These are phyloP conservation scores for Dorcoceras hygrometricum DNA, from an alignment of 257 asterid genomes.

Conservation along the genomic window DNA sequence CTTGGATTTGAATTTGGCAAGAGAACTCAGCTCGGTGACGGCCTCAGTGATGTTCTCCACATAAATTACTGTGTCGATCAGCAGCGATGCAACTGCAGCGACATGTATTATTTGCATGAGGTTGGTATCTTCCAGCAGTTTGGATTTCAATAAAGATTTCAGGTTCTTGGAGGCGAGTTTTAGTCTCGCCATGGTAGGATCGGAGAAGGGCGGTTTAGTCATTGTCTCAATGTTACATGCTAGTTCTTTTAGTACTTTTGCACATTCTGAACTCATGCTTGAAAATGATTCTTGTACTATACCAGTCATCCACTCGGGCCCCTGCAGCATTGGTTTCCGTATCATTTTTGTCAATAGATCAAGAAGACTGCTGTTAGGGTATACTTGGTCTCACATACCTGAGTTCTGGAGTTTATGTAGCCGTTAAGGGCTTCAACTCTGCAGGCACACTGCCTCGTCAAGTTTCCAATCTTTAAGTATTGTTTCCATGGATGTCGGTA, in stretches of 20 bases:
- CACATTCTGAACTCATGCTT: conserved; percentile 56
- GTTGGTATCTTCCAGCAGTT: conserved; percentile 34
- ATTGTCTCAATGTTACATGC: conserved; percentile 46
- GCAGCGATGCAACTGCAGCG: conserved; percentile 55
- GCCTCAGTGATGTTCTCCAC: conserved; percentile 52
- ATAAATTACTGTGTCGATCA: conserved; percentile 41
- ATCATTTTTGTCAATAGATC: background rate
- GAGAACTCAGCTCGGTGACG: conserved; percentile 53
- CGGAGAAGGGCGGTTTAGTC: conserved; percentile 40
- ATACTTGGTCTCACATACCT: too few species aligned
- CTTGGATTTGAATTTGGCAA: conserved; percentile 44
- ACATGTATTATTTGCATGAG: conserved; percentile 42
- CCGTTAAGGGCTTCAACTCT: conserved; percentile 51
- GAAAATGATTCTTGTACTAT: conserved; percentile 34
- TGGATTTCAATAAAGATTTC: conserved; percentile 43
- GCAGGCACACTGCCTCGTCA: conserved; percentile 65
- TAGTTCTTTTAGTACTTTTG: conserved; percentile 57
- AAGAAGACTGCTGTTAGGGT: background rate
- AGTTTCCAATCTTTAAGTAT: conserved; percentile 56
- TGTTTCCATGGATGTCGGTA: conserved; percentile 82
- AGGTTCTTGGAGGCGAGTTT: conserved; percentile 43
- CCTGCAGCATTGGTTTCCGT: conserved; percentile 35
- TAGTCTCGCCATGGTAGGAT: conserved; percentile 35
- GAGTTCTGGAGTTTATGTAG: conserved; percentile 44
- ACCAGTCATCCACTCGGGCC: conserved; percentile 36